Percentiles rank a stretch among this genome's conserved stretches.
These are phyloP conservation scores for Globisporangium iwayamae DNA, from an alignment of 352 stramenopile species.

Conservation along the genomic window DNA sequence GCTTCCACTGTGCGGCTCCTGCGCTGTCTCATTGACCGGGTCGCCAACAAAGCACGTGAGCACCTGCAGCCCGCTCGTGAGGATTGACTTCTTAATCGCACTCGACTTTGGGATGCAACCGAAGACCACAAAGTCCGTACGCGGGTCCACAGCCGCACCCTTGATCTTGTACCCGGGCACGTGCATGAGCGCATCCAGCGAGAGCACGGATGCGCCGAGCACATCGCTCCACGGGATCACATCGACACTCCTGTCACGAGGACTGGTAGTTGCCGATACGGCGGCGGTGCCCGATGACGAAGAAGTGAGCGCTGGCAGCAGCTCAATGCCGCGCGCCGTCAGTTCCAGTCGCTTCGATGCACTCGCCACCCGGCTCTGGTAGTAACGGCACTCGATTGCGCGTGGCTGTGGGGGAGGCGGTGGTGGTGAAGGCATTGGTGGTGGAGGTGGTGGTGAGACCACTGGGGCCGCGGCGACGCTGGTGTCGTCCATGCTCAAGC, in stretches of 20 bases:
- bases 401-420: not conserved
- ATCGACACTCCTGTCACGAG: conserved; percentile 5
- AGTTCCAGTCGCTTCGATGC: conserved; percentile 9
- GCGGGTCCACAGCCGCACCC: not conserved
- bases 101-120: conserved; percentile 16
- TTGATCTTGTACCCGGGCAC: conserved; percentile 10
- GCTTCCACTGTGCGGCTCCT: not conserved
- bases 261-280: not conserved
- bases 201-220: conserved; percentile 12
- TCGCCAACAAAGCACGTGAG: conserved; percentile 10
- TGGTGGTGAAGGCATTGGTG: not conserved
- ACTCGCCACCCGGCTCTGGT: conserved; percentile 12
- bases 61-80: conserved; percentile 11
- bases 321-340: conserved; percentile 11
- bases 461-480: not conserved
- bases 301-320: not conserved
- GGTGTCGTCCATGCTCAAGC: not conserved
- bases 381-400: conserved; percentile 16
- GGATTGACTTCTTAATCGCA: conserved; percentile 14
- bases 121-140: conserved; percentile 15
- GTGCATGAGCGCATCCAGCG: conserved; percentile 1
- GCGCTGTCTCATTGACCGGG: not conserved
- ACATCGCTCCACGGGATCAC: conserved; percentile 15
- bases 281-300: not conserved
- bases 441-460: not conserved